Conservation (phyloP, 208 protist species). For the Leishmania guyanensis region DNA sequence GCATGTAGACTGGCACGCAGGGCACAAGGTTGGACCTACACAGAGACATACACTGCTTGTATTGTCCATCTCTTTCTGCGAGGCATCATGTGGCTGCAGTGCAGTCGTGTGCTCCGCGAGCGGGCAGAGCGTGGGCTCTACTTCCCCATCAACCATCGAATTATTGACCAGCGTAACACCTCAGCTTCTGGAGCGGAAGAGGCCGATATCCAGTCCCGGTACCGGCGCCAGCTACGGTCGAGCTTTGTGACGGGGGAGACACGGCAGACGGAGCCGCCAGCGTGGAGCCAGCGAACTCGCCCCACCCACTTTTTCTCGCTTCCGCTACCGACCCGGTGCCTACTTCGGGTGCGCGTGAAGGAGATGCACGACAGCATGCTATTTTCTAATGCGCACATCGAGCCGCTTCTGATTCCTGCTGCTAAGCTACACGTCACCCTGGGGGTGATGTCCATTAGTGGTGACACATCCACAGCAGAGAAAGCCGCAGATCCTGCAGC, state of each 20-base stretch:
- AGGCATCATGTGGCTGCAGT: constrained; percentile 38
- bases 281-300: constrained; percentile 55
- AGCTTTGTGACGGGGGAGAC: constrained; percentile 79
- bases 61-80: neutral
- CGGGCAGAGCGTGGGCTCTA: constrained; percentile 74
- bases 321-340: constrained; percentile 64
- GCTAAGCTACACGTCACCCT: constrained; percentile 82
- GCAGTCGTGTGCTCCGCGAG: constrained; percentile 30
- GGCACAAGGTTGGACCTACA: neutral
- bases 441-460: constrained; percentile 68
- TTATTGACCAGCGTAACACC: constrained; percentile 71
- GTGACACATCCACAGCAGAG: constrained; percentile 5
- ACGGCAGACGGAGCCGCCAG: constrained; percentile 65
- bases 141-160: constrained; percentile 90
- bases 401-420: constrained; percentile 67
- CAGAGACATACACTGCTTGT: neutral
- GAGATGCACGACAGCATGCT: constrained; percentile 76
- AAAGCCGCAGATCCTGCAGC: neutral
- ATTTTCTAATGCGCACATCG: constrained; percentile 59
- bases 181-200: constrained; percentile 40
- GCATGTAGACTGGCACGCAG: neutral
- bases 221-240: constrained; percentile 77
- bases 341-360: constrained; percentile 57
- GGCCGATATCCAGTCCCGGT: constrained; percentile 76
- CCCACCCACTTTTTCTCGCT: constrained; percentile 89